Evolutionary conservation across 116 monocot species (phyloP).

Genomic region (Thalassia testudinum): DNA sequence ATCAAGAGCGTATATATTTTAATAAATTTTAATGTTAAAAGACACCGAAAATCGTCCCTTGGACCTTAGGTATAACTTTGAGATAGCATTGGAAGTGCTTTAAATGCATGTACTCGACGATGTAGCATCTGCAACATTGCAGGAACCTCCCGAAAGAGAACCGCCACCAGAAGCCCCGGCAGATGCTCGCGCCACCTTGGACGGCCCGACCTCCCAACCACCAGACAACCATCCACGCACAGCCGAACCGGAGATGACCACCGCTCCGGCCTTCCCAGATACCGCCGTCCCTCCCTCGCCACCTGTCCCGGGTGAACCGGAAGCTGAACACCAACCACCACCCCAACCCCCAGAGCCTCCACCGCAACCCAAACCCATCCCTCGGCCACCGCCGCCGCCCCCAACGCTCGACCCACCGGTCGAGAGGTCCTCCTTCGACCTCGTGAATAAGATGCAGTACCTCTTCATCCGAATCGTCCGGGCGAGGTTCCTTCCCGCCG

Average conservation of each 20-base stretch:
- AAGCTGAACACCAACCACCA: not conserved
- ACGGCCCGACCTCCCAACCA: too few species aligned
- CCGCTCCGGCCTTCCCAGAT: too few species aligned
- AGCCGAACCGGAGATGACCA: not conserved
- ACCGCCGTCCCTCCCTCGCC: too few species aligned
- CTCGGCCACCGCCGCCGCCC: not conserved
- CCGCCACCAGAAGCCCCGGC: not conserved
- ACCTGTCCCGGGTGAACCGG: not conserved
- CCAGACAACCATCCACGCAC: not conserved
- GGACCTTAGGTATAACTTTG: too few species aligned
- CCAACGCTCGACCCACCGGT: constrained; percentile 2
- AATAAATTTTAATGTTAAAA: too few species aligned
- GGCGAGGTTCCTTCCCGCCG: constrained; percentile 32
- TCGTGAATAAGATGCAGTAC: constrained; percentile 90
- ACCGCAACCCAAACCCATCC: not conserved
- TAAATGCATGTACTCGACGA: too few species aligned
- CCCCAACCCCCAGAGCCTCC: not conserved
- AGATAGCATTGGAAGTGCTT: too few species aligned
- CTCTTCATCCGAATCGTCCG: constrained; percentile 73
- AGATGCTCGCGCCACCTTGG: not conserved
- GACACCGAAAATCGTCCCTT: too few species aligned
- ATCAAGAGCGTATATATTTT: too few species aligned
- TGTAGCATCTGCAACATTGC: too few species aligned
- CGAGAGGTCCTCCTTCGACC: constrained; percentile 48
- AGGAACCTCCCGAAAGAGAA: not conserved